These are phyloP conservation scores for Eimeria tenella DNA, from an alignment of 169 alveolate genomes.

Conservation along the genomic window DNA sequence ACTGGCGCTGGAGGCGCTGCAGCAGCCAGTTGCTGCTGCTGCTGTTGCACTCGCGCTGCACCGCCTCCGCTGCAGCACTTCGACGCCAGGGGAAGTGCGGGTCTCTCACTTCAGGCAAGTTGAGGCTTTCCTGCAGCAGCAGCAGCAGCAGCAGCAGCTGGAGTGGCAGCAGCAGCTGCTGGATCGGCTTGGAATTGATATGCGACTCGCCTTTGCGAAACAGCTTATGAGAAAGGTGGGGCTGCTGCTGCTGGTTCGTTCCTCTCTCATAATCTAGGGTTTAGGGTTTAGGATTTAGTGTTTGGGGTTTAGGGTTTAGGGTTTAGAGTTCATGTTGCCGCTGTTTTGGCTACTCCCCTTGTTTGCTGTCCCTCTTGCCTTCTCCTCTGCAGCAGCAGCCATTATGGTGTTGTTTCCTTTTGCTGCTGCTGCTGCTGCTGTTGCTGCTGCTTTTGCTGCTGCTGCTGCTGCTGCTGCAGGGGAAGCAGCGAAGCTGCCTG, in stretches of 20 bases:
- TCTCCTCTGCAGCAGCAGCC: background rate
- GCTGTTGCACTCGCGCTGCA: conserved; percentile 58
- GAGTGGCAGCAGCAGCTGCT: conserved; percentile 11
- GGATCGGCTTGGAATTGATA: background rate
- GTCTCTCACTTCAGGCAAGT: background rate
- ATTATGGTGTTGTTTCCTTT: no score
- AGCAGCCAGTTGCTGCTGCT: conserved; percentile 72
- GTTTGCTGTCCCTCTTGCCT: no score
- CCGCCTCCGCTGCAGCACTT: conserved; percentile 2
- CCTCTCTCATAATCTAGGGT: background rate
- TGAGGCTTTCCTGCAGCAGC: conserved; percentile 44
- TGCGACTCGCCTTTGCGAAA: background rate
- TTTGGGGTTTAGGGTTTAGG: background rate
- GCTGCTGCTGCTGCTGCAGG: conserved; percentile 27
- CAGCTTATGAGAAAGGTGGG: background rate
- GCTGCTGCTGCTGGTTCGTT: background rate
- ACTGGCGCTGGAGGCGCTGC: conserved; percentile 51
- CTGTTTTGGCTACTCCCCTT: background rate
- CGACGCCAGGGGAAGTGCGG: conserved; percentile 11
- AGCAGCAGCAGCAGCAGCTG: conserved; percentile 16
- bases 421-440: no score
- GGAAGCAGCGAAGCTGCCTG: background rate
- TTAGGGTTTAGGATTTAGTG: background rate
- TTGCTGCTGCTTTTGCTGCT: background rate
- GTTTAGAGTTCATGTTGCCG: background rate